phyloP scores from a whole-genome alignment of 495 filamentous ascomycete species.

The Penicillium canariense region DNA sequence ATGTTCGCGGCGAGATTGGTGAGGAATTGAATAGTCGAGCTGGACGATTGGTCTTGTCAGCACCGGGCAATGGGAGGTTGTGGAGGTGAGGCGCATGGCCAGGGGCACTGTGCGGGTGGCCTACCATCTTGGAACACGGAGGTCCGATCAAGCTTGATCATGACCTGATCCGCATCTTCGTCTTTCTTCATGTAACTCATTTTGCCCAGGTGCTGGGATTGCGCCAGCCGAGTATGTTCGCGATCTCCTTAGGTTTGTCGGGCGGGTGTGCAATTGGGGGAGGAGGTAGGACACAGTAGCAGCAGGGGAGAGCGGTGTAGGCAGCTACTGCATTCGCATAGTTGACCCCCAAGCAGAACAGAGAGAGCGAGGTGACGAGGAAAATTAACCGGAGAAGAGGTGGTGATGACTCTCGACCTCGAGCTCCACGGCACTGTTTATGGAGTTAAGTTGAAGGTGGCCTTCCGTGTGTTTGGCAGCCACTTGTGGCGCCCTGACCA shows the following conservation, averaged over 20 bases:
- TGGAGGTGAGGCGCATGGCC: constrained; percentile 16
- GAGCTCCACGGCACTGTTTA: constrained; percentile 28
- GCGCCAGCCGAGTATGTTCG: constrained; percentile 34
- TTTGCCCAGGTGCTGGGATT: constrained; percentile 39
- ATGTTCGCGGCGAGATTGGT: constrained; percentile 90
- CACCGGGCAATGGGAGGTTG: constrained; percentile 16
- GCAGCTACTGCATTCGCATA: constrained; percentile 29
- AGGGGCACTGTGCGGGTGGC: constrained; percentile 27
- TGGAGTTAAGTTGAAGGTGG: constrained; percentile 47
- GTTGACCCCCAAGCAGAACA: constrained; percentile 14
- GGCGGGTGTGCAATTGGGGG: constrained; percentile 27
- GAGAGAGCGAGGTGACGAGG: background rate
- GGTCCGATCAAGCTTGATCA: constrained; percentile 96
- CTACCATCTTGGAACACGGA: constrained; percentile 99
- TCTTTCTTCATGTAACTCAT: constrained; percentile 99
- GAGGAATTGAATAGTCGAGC: constrained; percentile 97
- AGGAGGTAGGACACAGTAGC: constrained; percentile 29
- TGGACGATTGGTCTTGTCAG: constrained; percentile 39
- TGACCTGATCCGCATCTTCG: constrained; percentile 88
- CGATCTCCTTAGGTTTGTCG: constrained; percentile 18
- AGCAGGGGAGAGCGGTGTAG: constrained; percentile 34
- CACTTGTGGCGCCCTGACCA: constrained; percentile 30
- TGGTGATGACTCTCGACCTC: constrained; percentile 22
- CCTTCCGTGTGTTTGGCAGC: constrained; percentile 47
- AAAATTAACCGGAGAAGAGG: constrained; percentile 11